Percentiles rank a stretch among this genome's conserved stretches.
Evolutionary conservation across 441 rosid species (phyloP).

Genomic region (Adansonia gregorii): DNA sequence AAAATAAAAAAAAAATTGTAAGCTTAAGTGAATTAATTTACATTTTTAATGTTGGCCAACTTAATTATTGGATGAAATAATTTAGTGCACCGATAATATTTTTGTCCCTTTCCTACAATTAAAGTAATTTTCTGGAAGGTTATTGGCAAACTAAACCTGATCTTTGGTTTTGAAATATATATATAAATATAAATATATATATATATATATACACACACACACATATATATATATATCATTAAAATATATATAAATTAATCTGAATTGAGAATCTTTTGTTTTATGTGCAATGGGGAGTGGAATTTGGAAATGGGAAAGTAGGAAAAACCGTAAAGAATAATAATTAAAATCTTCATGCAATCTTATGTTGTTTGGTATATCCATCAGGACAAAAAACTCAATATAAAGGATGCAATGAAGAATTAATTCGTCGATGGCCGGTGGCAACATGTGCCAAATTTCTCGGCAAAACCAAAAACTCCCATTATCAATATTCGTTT

Average conservation of each 20-base stretch:
- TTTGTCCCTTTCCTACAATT: too few relatives aligned
- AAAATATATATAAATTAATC: not conserved
- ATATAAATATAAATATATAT: too few relatives aligned
- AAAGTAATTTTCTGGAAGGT: too few relatives aligned
- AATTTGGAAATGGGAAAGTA: not conserved
- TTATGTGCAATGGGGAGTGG: not conserved
- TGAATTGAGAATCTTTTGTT: not conserved
- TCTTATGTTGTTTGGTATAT: not conserved
- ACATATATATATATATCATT: too few relatives aligned
- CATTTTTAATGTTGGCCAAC: too few relatives aligned
- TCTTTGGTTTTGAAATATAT: not conserved
- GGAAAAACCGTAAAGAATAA: not conserved
- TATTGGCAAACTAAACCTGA: too few relatives aligned
- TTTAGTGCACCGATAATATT: too few relatives aligned
- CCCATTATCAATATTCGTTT: slow-evolving; percentile 7
- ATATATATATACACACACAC: too few relatives aligned
- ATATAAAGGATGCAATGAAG: not conserved
- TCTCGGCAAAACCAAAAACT: not conserved
- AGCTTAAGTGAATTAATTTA: too few relatives aligned
- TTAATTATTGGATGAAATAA: too few relatives aligned
- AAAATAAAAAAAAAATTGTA: too few relatives aligned
- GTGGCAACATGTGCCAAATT: not conserved
- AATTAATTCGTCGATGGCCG: not conserved
- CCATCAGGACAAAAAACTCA: not conserved
- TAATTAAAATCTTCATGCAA: not conserved